These are phyloP conservation scores for Chaetomium fimeti DNA, from an alignment of 495 filamentous ascomycete species.

Conservation along the genomic window DNA sequence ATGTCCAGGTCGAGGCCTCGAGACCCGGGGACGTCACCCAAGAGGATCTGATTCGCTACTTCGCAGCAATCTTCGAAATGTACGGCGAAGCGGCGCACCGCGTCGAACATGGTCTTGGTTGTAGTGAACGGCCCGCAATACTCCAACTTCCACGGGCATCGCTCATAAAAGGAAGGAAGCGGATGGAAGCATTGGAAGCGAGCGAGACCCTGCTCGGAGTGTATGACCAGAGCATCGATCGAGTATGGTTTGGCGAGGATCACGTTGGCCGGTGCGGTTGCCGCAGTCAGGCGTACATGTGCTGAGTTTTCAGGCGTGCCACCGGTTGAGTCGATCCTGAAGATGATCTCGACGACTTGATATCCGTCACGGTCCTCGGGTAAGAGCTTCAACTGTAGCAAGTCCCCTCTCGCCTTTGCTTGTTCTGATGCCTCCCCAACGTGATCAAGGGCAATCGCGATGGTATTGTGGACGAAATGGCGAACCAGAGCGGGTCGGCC, in stretches of 20 bases:
- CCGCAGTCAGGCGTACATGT: no score
- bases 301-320: no score
- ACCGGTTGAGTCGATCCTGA: no score
- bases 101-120: constrained; percentile 48
- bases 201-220: not conserved
- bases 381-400: no score
- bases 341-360: no score
- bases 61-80: constrained; percentile 5
- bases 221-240: no score
- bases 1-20: not conserved
- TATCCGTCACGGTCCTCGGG: no score
- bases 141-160: constrained; percentile 46
- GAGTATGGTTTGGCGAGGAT: no score
- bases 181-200: constrained; percentile 47
- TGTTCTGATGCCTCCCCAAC: no score
- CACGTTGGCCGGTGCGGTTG: no score
- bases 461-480: constrained; percentile 40
- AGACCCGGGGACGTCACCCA: not conserved
- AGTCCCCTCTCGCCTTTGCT: no score
- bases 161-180: constrained; percentile 40
- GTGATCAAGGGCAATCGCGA: constrained; percentile 52
- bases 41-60: not conserved
- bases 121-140: constrained; percentile 47
- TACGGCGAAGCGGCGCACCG: constrained; percentile 40
- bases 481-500: constrained; percentile 33